Percentiles rank a stretch among this genome's conserved stretches.
These are phyloP conservation scores for Chytriomyces sp. DNA, from an alignment of 192 early-diverging fungal genomes.

Conservation along the genomic window DNA sequence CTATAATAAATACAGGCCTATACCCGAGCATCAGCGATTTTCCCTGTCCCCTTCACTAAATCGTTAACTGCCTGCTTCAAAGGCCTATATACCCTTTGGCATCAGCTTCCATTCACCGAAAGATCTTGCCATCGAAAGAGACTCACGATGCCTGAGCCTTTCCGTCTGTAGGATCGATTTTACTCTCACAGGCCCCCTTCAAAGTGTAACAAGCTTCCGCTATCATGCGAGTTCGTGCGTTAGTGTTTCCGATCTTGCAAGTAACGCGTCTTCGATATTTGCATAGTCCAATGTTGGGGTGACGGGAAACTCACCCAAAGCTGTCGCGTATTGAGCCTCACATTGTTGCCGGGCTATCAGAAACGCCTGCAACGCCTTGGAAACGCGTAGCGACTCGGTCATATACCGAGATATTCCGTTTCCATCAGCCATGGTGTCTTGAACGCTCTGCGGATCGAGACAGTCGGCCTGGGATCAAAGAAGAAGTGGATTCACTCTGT, in stretches of 20 bases:
- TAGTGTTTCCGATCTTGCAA: no score
- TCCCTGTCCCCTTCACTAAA: constrained; percentile 36
- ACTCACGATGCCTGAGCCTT: constrained; percentile 18
- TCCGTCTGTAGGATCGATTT: constrained; percentile 9
- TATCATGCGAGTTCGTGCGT: no score
- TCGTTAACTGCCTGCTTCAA: constrained; percentile 36
- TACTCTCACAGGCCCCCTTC: constrained; percentile 10
- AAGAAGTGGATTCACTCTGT: no score
- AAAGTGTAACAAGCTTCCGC: constrained; percentile 23
- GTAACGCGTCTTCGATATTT: no score
- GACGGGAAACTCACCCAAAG: no score
- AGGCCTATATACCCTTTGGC: constrained; percentile 15
- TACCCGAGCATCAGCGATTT: constrained; percentile 42
- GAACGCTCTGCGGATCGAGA: no score
- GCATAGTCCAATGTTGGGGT: no score
- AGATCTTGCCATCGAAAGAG: background rate
- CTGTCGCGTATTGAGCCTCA: constrained; percentile 47
- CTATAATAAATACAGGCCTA: no score
- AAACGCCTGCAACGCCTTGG: constrained; percentile 39
- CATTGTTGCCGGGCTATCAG: constrained; percentile 30
- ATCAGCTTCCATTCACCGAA: background rate
- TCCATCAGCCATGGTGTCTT: constrained; percentile 21
- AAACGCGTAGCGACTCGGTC: constrained; percentile 42
- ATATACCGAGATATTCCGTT: constrained; percentile 27
- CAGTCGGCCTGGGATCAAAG: no score